phyloP scores from a whole-genome alignment of 108 stramenopile genomes.

The Cyclostephanos tholiformis region DNA sequence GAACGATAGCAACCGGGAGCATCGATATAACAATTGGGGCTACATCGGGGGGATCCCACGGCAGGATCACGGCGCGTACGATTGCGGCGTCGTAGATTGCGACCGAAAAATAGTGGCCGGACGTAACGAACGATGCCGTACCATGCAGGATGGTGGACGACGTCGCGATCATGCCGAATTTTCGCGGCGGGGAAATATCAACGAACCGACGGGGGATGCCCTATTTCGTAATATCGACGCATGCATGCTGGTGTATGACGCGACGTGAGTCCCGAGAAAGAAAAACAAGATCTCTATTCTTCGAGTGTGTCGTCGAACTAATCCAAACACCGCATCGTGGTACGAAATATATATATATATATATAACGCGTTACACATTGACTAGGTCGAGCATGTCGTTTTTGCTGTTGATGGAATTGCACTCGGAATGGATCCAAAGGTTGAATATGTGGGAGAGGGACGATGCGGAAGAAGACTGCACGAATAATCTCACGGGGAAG shows the following conservation, averaged over 20 bases:
- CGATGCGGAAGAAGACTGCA: background rate
- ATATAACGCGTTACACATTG: no score
- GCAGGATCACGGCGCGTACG: no score
- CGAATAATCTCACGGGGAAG: slow-evolving; percentile 2
- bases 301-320: background rate
- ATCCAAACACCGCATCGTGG: background rate
- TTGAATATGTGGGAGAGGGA: slow-evolving; percentile 34
- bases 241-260: slow-evolving; percentile 79
- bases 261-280: slow-evolving; percentile 48
- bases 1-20: slow-evolving; percentile 18
- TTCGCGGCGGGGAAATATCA: background rate
- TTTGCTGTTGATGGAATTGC: slow-evolving; percentile 72
- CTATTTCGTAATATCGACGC: slow-evolving; percentile 73
- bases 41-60: slow-evolving; percentile 16
- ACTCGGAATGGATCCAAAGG: slow-evolving; percentile 65
- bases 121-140: no score
- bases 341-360: background rate
- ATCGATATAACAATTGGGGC: slow-evolving; percentile 39
- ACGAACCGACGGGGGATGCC: slow-evolving; percentile 46
- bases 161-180: slow-evolving; percentile 29
- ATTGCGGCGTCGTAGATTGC: no score
- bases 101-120: no score
- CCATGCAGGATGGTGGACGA: no score
- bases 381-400: slow-evolving; percentile 69
- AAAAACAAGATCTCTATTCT: background rate